These are phyloP conservation scores for Phalaenopsis aphrodite DNA, from an alignment of 106 monocot species.

Conservation along the genomic window DNA sequence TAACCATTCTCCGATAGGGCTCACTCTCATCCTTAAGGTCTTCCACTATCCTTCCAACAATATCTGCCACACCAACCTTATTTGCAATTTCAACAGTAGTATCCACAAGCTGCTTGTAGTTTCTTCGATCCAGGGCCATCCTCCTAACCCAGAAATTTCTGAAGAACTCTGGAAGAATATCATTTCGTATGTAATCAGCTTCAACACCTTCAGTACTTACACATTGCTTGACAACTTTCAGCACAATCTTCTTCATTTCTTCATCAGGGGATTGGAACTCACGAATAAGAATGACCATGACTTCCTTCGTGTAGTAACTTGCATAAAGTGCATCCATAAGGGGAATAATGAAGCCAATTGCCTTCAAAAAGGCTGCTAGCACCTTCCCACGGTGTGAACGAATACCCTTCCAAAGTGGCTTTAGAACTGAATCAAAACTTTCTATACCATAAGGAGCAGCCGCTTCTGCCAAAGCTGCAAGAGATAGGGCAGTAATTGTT, in stretches of 20 bases:
- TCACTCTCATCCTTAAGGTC: constrained; percentile 99
- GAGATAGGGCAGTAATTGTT: constrained; percentile 94
- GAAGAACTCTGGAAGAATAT: constrained; percentile 91
- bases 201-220: constrained; percentile 97
- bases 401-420: constrained; percentile 99
- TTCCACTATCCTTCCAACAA: constrained; percentile 85
- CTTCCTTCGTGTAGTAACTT: constrained; percentile 94
- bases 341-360: constrained; percentile 97
- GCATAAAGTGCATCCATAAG: constrained; percentile 98
- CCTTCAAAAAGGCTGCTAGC: constrained; percentile 86
- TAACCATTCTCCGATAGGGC: constrained; percentile 95
- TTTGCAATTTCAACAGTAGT: constrained; percentile 98
- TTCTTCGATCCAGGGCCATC: constrained; percentile 90
- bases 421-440: constrained; percentile 97
- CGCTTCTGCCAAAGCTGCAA: constrained; percentile 94
- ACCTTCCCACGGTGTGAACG: constrained; percentile 95
- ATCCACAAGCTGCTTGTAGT: constrained; percentile 91
- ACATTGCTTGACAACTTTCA: constrained; percentile 97
- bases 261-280: constrained; percentile 98
- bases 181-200: constrained; percentile 79
- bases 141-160: constrained; percentile 87
- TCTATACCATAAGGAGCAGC: constrained; percentile 97
- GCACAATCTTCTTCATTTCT: constrained; percentile 98
- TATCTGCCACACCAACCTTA: constrained; percentile 95
- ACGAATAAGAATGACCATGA: constrained; percentile 81